Evolutionary conservation across 1,139 yeast species (phyloP).

Genomic region (Spathaspora sp.): DNA sequence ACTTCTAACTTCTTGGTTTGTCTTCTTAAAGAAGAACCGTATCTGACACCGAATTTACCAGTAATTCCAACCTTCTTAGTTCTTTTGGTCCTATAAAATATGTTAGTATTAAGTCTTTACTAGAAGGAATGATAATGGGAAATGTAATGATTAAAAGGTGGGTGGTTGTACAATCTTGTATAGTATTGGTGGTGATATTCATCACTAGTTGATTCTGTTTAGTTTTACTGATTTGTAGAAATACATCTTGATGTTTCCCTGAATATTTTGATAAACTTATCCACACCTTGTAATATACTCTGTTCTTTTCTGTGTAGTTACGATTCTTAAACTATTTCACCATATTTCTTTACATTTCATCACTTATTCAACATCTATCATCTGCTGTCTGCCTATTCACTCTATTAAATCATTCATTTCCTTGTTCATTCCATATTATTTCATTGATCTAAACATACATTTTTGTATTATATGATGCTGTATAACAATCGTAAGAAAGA

Average conservation of each 20-base stretch:
- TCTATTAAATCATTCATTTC: neutral
- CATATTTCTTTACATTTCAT: neutral
- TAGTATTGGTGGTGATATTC: too few relatives aligned
- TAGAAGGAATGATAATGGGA: neutral
- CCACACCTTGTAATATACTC: too few relatives aligned
- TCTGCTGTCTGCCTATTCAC: neutral
- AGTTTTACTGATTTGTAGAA: too few relatives aligned
- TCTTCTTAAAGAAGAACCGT: constrained; percentile 99
- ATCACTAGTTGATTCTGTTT: too few relatives aligned
- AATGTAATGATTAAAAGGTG: neutral
- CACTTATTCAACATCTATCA: neutral
- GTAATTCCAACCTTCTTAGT: constrained; percentile 99
- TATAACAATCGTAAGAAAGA: constrained; percentile 4
- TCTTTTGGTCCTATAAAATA: constrained; percentile 84
- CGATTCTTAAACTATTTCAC: neutral
- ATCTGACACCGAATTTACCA: constrained; percentile 99
- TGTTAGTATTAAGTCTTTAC: constrained; percentile 36
- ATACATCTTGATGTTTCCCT: too few relatives aligned
- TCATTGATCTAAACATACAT: constrained; percentile 6
- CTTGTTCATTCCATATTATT: neutral
- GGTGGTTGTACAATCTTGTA: neutral
- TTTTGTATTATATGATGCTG: constrained; percentile 4
- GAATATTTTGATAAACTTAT: too few relatives aligned
- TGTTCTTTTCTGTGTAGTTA: too few relatives aligned
- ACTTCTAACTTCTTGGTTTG: constrained; percentile 99